A percentile compares a stretch with the other conserved stretches of the same genome.
These are phyloP conservation scores for Scheffersomyces titani DNA, from an alignment of 1,139 yeast species.

Conservation along the genomic window DNA sequence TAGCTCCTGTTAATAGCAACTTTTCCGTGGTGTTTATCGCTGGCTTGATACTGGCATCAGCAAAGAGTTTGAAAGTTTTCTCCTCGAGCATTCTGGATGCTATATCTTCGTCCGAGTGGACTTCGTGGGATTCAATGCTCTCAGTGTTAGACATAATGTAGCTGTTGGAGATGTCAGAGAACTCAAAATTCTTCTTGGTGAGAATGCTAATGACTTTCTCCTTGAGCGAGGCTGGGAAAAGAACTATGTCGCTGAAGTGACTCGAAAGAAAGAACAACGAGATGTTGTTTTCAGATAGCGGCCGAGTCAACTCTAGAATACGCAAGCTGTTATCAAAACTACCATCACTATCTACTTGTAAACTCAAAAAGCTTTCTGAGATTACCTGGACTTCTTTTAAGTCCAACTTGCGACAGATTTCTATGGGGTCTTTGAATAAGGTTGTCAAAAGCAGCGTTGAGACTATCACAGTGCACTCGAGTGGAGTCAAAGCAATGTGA, in stretches of 20 bases:
- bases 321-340: slow-evolving; percentile 52
- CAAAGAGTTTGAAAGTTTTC: slow-evolving; percentile 44
- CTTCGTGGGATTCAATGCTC: not conserved
- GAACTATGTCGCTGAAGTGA: slow-evolving; percentile 67
- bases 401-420: slow-evolving; percentile 25
- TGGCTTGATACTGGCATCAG: slow-evolving; percentile 45
- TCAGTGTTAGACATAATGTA: slow-evolving; percentile 17
- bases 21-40: slow-evolving; percentile 39
- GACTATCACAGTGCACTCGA: slow-evolving; percentile 57
- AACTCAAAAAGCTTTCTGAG: slow-evolving; percentile 48
- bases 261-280: slow-evolving; percentile 65
- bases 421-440: slow-evolving; percentile 40
- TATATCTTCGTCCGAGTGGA: slow-evolving; percentile 2
- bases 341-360: slow-evolving; percentile 67
- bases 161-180: slow-evolving; percentile 43
- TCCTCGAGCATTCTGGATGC: slow-evolving; percentile 19
- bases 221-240: slow-evolving; percentile 51
- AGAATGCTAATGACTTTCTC: slow-evolving; percentile 48
- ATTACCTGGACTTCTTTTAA: slow-evolving; percentile 44
- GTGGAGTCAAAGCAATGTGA: slow-evolving; percentile 58
- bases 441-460: slow-evolving; percentile 36
- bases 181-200: slow-evolving; percentile 43
- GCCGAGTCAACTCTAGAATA: slow-evolving; percentile 60
- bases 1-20: slow-evolving; percentile 62
- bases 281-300: slow-evolving; percentile 58